Base-by-base conservation (phyloP, 148 eudicot genomes). In the Pharnaceum exiguum region DNA sequence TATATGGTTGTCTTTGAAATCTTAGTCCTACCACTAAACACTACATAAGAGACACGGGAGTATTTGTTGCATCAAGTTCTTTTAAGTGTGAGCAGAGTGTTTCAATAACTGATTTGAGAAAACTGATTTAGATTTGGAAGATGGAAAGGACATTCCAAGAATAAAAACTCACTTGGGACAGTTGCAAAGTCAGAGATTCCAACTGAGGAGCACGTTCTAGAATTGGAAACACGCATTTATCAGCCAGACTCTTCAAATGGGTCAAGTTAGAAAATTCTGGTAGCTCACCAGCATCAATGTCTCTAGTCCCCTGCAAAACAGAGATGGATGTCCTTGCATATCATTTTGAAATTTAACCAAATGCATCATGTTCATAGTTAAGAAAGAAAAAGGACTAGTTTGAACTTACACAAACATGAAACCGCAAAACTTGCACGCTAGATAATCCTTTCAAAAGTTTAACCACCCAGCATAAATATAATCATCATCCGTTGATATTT, bases 251-350 rank as follows among this genome's bases (percentile, higher is more conserved):
- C 21, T 22, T 9, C 29, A 59, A 33, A 22, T 22, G 23, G 30
- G 40, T 59, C 63, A 59, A 59, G 50, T 44, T 59, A 29, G 2
- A 13, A 43, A 59, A 59, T 5, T 22, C 28, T 29, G 35, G 40
- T 22, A 19, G 12, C 16, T 22, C 9, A 1, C 0, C 10, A 15
- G 0, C 0, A 3, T 0, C 3, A 4, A 3, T 11, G 5, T n/a
- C n/a, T n/a, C n/a, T n/a, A n/a, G n/a, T n/a, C n/a, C 0, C 2
- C 51, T 19, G 51, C 51, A 59, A 59, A 28, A 4, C 27, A 16
- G 13, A 47, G 51, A 25, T 10, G 11, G 16, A 11, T n/a, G n/a
- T n/a, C n/a, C n/a, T n/a, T n/a, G n/a, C n/a, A n/a, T n/a, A n/a
- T n/a, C n/a, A n/a, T n/a, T n/a, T n/a, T n/a, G n/a, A n/a, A n/a